Conservation (phyloP, 768 basidiomycete genomes). For the Suillus brevipes region DNA sequence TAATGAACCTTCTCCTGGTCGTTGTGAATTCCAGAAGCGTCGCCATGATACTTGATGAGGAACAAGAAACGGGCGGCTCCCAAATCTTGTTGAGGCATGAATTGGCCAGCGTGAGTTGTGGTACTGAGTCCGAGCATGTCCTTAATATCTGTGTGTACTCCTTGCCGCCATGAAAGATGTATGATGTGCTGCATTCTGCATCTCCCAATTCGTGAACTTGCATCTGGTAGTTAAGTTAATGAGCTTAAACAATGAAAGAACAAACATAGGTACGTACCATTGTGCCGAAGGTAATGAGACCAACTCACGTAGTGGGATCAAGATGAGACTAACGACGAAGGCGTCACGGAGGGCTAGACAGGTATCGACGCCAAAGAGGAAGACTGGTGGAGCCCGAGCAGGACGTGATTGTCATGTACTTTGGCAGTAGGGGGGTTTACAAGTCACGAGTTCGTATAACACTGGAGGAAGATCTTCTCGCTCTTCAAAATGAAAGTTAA, state of each 20-base stretch:
- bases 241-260: background rate
- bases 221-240: constrained; percentile 48
- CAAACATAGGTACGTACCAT: background rate
- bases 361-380: constrained; percentile 96
- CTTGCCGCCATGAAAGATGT: constrained; percentile 97
- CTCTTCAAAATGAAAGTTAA: constrained; percentile 68
- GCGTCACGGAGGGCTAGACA: constrained; percentile 93
- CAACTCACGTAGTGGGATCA: constrained; percentile 93
- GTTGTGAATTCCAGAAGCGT: no score
- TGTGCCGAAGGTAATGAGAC: constrained; percentile 93
- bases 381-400: constrained; percentile 91
- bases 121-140: constrained; percentile 85
- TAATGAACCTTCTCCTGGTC: no score
- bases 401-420: constrained; percentile 98
- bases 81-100: no score
- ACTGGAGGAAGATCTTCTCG: constrained; percentile 95
- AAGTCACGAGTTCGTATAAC: constrained; percentile 96
- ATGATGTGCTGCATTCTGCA: constrained; percentile 93
- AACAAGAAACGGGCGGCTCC: no score
- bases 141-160: constrained; percentile 92
- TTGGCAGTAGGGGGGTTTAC: constrained; percentile 95
- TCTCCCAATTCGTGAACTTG: constrained; percentile 99
- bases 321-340: constrained; percentile 85
- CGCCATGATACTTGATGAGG: no score
- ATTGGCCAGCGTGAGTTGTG: no score